These are phyloP conservation scores for Psilocybe cyanescens DNA, from an alignment of 768 basidiomycete genomes.

Conservation along the genomic window DNA sequence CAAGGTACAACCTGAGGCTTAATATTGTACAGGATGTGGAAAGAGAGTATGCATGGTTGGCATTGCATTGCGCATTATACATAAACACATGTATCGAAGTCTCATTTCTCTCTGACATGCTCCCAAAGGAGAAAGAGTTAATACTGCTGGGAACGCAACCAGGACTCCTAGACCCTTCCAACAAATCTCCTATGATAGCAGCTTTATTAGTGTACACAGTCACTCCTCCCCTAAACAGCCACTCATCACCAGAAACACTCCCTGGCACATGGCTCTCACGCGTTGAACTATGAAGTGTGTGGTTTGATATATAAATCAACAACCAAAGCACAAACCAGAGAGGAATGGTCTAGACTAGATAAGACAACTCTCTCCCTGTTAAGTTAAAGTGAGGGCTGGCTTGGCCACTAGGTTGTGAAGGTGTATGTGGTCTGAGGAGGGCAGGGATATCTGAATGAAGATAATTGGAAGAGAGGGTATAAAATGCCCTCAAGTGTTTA, in stretches of 20 bases:
- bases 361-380: too few species aligned
- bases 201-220: slow-evolving; percentile 10
- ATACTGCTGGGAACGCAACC: neutral
- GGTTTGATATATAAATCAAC: too few species aligned
- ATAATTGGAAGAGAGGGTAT: too few species aligned
- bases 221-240: slow-evolving; percentile 6
- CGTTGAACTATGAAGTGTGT: too few species aligned
- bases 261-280: slow-evolving; percentile 36
- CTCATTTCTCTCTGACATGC: neutral
- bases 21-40: slow-evolving; percentile 31
- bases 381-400: too few species aligned
- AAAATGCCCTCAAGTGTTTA: too few species aligned
- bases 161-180: too few species aligned
- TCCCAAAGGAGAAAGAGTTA: slow-evolving; percentile 17
- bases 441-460: too few species aligned
- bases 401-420: too few species aligned
- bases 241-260: slow-evolving; percentile 4
- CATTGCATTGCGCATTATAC: slow-evolving; percentile 35
- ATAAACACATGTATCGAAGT: slow-evolving; percentile 21
- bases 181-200: slow-evolving; percentile 5
- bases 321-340: too few species aligned
- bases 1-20: slow-evolving; percentile 36
- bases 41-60: slow-evolving; percentile 39
- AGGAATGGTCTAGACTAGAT: too few species aligned
- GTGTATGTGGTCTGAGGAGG: too few species aligned